These are phyloP conservation scores for Hygrophoropsis aurantiaca DNA, from an alignment of 768 basidiomycete species.

Conservation along the genomic window DNA sequence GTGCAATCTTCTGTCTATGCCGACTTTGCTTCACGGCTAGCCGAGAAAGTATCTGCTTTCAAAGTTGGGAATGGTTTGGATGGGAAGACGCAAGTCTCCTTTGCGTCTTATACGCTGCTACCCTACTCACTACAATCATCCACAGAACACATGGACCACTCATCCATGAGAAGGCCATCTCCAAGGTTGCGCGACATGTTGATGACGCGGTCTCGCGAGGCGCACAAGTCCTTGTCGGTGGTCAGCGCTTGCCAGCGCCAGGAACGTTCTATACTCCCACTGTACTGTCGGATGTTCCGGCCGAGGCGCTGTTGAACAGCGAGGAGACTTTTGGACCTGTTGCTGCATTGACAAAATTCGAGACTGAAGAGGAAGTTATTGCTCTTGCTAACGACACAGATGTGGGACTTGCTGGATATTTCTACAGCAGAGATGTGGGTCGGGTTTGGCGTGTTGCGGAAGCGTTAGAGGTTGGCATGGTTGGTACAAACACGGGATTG, in stretches of 20 bases:
- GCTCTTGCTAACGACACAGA: slow-evolving; percentile 79
- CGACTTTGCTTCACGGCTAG: slow-evolving; percentile 85
- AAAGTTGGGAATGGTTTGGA: slow-evolving; percentile 90
- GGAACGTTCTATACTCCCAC: slow-evolving; percentile 84
- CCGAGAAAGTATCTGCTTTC: slow-evolving; percentile 79
- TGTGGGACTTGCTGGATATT: slow-evolving; percentile 91
- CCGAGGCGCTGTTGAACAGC: slow-evolving; percentile 57
- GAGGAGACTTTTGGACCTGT: slow-evolving; percentile 98
- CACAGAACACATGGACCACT: slow-evolving; percentile 90
- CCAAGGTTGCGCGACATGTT: slow-evolving; percentile 85
- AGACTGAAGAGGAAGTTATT: slow-evolving; percentile 92
- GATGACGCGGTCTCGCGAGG: slow-evolving; percentile 84
- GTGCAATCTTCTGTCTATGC: slow-evolving; percentile 92
- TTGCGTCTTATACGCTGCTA: not conserved
- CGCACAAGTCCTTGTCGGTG: slow-evolving; percentile 89
- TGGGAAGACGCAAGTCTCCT: slow-evolving; percentile 57
- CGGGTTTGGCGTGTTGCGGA: slow-evolving; percentile 95
- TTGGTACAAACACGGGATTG: slow-evolving; percentile 78
- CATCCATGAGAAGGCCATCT: slow-evolving; percentile 81
- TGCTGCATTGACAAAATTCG: slow-evolving; percentile 84
- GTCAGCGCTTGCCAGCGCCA: slow-evolving; percentile 58
- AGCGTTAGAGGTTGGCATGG: slow-evolving; percentile 91
- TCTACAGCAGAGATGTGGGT: slow-evolving; percentile 85
- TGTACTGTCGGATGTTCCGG: slow-evolving; percentile 81
- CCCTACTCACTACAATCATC: not conserved